Percentiles rank a stretch among this genome's conserved stretches.
phyloP scores from a whole-genome alignment of 768 basidiomycete species.

The Mycena belliarum region DNA sequence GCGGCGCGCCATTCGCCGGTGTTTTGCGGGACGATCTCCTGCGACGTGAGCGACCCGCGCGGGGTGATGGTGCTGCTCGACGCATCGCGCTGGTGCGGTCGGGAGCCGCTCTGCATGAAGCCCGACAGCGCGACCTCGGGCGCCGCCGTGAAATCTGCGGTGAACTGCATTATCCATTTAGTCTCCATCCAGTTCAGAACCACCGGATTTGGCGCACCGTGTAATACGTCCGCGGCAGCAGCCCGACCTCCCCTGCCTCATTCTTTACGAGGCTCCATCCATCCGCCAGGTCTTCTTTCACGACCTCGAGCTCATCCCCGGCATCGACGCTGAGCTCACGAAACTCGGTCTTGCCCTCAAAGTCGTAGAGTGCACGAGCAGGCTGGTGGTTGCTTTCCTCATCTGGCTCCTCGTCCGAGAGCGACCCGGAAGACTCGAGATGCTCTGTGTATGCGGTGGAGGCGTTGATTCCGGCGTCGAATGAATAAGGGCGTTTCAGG shows the following conservation, averaged over 20 bases:
- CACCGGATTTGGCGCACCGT: conserved; percentile 47
- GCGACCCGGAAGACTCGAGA: conserved; percentile 45
- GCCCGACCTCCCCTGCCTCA: conserved; percentile 58
- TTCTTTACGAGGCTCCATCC: conserved; percentile 80
- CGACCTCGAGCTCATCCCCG: conserved; percentile 69
- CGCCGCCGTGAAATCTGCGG: conserved; percentile 58
- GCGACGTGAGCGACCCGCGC: conserved; percentile 46
- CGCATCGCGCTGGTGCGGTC: conserved; percentile 33
- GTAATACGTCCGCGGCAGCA: conserved; percentile 73
- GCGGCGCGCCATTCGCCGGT: conserved; percentile 66
- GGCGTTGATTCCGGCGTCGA: conserved; percentile 78
- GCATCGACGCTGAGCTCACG: conserved; percentile 68
- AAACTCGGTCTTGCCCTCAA: conserved; percentile 76
- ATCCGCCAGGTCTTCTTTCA: conserved; percentile 72
- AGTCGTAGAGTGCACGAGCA: conserved; percentile 72
- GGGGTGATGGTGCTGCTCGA: conserved; percentile 53
- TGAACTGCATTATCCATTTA: conserved; percentile 47
- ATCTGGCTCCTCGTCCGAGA: conserved; percentile 55
- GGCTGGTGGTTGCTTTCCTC: conserved; percentile 39
- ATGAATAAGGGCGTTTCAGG: conserved; percentile 38
- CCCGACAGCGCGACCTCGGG: conserved; percentile 43
- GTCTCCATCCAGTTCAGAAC: not conserved
- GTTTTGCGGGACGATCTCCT: conserved; percentile 55
- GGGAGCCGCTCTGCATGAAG: conserved; percentile 21
- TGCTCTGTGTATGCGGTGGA: conserved; percentile 78